A percentile compares a stretch with the other conserved stretches of the same genome.
These are phyloP conservation scores for Metarhizium guizhouense DNA, from an alignment of 2,329 filamentous ascomycete genomes.

Conservation along the genomic window DNA sequence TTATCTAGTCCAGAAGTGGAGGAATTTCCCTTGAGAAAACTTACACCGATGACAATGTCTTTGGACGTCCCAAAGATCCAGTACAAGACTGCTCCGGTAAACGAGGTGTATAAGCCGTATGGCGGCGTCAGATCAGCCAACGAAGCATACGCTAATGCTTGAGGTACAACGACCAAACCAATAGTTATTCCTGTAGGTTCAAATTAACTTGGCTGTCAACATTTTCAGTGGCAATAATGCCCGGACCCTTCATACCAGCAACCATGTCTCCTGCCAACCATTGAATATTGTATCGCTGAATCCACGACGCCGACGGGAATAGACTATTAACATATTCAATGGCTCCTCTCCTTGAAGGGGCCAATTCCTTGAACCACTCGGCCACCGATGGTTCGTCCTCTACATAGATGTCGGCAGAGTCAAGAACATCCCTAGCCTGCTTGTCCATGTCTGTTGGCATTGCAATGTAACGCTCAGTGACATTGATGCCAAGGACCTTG, in stretches of 20 bases:
- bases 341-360: slow-evolving; percentile 39
- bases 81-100: slow-evolving; percentile 71
- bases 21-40: slow-evolving; percentile 7
- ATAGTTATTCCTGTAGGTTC: slow-evolving; percentile 23
- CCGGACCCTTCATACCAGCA: slow-evolving; percentile 42
- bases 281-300: slow-evolving; percentile 58
- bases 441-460: slow-evolving; percentile 17
- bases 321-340: slow-evolving; percentile 38
- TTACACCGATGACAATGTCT: slow-evolving; percentile 68
- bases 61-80: slow-evolving; percentile 82
- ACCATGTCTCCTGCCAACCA: slow-evolving; percentile 68
- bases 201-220: not conserved
- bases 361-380: slow-evolving; percentile 51
- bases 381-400: slow-evolving; percentile 58
- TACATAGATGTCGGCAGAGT: slow-evolving; percentile 28
- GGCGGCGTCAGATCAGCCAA: slow-evolving; percentile 59
- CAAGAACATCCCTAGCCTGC: slow-evolving; percentile 15
- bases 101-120: slow-evolving; percentile 73
- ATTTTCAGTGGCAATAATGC: not conserved
- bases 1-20: not conserved
- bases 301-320: slow-evolving; percentile 64
- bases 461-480: slow-evolving; percentile 17
- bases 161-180: slow-evolving; percentile 67
- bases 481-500: slow-evolving; percentile 22
- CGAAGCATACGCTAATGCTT: slow-evolving; percentile 71